Base-by-base conservation (phyloP, 2,329 filamentous ascomycete species). In the Parastagonospora nodorum region DNA sequence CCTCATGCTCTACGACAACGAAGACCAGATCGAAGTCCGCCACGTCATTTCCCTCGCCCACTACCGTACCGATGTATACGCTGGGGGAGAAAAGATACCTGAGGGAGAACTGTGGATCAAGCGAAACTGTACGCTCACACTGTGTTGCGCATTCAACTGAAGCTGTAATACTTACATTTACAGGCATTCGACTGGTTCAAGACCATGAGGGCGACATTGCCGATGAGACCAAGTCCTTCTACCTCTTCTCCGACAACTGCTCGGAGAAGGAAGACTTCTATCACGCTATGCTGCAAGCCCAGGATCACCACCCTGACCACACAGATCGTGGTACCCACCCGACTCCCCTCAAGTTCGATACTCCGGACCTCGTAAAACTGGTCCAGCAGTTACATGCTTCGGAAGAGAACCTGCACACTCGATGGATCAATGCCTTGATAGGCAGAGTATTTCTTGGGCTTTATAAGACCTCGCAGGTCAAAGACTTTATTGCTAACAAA, bases 191-290 rank as follows among this genome's bases (percentile, higher is more conserved):
- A 61, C 79, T 97, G 29, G 84, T 85, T n/a, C 83, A 90, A 61
- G 88, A 84, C 64, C 71, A 75, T 30, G 79, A 82, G 29, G 78
- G 78, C 14, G 78, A 80, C 78, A 24, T 76, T 77, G 24, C 50
- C 27, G 81, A 83, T 3, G 84, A 87, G 56, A 87, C 90, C 6
- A 92, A 90, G 61, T 92, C 94, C 0, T 97, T 97, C 75, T 97
- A 87, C 68, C 80, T 99, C 4, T 99, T 97, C 74, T 95, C 90
- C 0, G 92, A 97, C 60, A 96, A 95, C 66, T 90, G 90, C 71
- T 96, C 92, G 0, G 91, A 94, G 40, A 99, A 99, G 73, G 94
- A 99, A 74, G 94, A 99, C 71, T 97, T 99, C 75, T 99, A 99
- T 73, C 93, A 96, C 74, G 89, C 93, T 10, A 80, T 99, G 61